Percentiles rank a stretch among this genome's conserved stretches.
These are phyloP conservation scores for Triticum turgidum DNA, from an alignment of 176 grass and related monocot species.

Conservation along the genomic window DNA sequence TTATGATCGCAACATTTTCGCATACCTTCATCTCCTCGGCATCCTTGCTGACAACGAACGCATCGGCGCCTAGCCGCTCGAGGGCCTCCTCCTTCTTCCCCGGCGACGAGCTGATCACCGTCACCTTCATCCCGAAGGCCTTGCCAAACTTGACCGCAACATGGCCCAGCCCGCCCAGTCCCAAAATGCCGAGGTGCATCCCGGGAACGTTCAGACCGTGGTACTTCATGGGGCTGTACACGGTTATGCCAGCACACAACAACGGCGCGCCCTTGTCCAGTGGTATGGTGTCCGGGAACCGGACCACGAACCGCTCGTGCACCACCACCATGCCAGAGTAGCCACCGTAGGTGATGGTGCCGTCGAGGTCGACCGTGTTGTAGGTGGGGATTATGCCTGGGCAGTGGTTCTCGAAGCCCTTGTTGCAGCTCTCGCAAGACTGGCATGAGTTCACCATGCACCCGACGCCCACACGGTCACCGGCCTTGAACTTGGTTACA, in stretches of 20 bases:
- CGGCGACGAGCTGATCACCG: no score
- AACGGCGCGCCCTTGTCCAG: conserved; percentile 56
- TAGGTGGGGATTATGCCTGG: conserved; percentile 26
- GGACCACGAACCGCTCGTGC: conserved; percentile 51
- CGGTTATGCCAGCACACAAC: conserved; percentile 70
- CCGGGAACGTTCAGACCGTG: no score
- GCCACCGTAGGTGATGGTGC: conserved; percentile 56
- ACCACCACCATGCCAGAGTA: conserved; percentile 51
- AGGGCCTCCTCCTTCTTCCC: no score
- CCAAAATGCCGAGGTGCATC: no score
- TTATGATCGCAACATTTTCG: no score
- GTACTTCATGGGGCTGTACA: conserved; percentile 56
- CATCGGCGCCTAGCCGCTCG: no score
- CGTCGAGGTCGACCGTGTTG: conserved; percentile 42
- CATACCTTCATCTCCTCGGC: no score
- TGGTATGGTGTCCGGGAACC: conserved; percentile 45
- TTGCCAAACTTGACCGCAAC: no score
- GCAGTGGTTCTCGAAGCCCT: conserved; percentile 59
- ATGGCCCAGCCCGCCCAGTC: no score
- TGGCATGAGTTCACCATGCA: conserved; percentile 66
- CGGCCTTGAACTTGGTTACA: conserved; percentile 38
- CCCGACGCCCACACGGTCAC: conserved; percentile 60
- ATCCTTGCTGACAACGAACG: no score
- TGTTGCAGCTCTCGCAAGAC: conserved; percentile 41
- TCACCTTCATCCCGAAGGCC: no score